Percentiles rank a stretch among this genome's conserved stretches.
These are phyloP conservation scores for Zychaea mexicana DNA, from an alignment of 371 early-diverging fungal species.

Conservation along the genomic window DNA sequence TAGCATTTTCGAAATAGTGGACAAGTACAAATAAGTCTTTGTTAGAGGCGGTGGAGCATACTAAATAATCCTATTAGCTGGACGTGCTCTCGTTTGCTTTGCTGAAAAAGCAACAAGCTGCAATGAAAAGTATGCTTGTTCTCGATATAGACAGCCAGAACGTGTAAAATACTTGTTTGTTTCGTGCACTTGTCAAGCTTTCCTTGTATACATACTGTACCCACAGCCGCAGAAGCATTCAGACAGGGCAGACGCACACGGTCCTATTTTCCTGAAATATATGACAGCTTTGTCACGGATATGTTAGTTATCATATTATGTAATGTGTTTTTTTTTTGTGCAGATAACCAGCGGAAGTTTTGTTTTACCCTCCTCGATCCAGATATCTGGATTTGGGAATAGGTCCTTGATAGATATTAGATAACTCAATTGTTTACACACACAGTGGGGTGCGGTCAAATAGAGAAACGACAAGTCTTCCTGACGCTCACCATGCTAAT, in stretches of 20 bases:
- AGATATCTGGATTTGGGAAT: not conserved
- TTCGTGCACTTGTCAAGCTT: not conserved
- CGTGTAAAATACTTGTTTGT: not conserved
- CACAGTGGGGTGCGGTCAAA: no score
- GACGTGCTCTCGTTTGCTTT: no score
- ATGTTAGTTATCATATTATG: not conserved
- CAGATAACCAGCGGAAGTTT: not conserved
- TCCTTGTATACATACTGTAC: not conserved
- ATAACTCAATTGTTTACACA: no score
- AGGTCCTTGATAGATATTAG: no score
- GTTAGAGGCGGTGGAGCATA: no score
- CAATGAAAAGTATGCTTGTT: not conserved
- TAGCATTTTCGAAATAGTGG: no score
- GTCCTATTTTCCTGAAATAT: not conserved
- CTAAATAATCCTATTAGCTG: no score
- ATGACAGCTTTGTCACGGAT: not conserved
- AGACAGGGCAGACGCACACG: not conserved
- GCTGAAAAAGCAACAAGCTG: not conserved
- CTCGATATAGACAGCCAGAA: conserved; percentile 1
- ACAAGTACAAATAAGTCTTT: not conserved
- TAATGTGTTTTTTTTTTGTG: not conserved
- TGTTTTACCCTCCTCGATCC: not conserved
- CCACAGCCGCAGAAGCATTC: not conserved
- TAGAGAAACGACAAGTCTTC: no score
- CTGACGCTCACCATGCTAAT: no score